Evolutionary conservation across 352 stramenopile genomes (phyloP).

Genomic region (Phytophthora melonis): DNA sequence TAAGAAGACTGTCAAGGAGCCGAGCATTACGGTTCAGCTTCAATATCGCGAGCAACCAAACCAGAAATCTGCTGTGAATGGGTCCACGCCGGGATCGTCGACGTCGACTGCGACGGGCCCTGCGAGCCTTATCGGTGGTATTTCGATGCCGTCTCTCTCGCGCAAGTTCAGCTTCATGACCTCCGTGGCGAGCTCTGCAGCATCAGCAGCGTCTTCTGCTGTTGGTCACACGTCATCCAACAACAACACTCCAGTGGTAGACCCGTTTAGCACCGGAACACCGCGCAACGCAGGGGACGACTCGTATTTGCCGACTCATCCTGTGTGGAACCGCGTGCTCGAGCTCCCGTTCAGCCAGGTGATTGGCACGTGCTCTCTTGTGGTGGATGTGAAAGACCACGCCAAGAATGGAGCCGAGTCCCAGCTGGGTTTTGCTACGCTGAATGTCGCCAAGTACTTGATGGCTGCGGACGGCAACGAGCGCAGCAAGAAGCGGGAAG

Average conservation of each 20-base stretch:
- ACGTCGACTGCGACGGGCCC: constrained; percentile 33
- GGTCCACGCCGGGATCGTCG: constrained; percentile 28
- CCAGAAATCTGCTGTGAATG: constrained; percentile 45
- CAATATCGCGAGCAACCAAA: constrained; percentile 69
- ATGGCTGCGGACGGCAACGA: constrained; percentile 65
- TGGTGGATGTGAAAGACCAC: constrained; percentile 79
- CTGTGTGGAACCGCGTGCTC: constrained; percentile 88
- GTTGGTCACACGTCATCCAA: constrained; percentile 29
- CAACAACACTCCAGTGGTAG: constrained; percentile 24
- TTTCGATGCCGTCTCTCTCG: constrained; percentile 79
- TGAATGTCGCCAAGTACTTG: constrained; percentile 89
- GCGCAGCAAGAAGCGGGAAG: constrained; percentile 60
- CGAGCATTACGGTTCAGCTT: constrained; percentile 64
- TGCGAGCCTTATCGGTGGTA: constrained; percentile 48
- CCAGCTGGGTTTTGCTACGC: constrained; percentile 68
- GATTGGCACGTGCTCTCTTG: constrained; percentile 80
- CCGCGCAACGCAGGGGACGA: constrained; percentile 65
- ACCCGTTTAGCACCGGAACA: constrained; percentile 67
- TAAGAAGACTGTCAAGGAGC: constrained; percentile 77
- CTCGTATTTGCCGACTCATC: constrained; percentile 72
- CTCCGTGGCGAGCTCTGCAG: constrained; percentile 46
- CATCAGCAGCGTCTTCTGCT: constrained; percentile 45
- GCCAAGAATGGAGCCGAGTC: constrained; percentile 48
- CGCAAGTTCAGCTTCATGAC: constrained; percentile 82
- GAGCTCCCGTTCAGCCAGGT: constrained; percentile 77